A percentile compares a stretch with the other conserved stretches of the same genome.
These are phyloP conservation scores for Phaffia australis DNA, from an alignment of 768 basidiomycete genomes.

Conservation along the genomic window DNA sequence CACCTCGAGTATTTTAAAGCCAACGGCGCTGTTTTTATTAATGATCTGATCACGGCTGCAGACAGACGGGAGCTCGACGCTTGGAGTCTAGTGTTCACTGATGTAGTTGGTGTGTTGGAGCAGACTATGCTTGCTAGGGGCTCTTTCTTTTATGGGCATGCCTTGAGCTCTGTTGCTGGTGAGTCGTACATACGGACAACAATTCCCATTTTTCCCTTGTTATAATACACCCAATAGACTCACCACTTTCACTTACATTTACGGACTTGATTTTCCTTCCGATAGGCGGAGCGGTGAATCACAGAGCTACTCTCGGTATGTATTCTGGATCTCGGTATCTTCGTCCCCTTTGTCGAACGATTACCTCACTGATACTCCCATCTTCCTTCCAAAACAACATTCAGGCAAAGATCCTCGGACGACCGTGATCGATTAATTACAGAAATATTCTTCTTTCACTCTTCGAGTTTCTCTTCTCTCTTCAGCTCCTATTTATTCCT, in stretches of 20 bases:
- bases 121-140: slow-evolving; percentile 39
- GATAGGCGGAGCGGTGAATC: slow-evolving; percentile 22
- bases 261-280: neutral
- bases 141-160: slow-evolving; percentile 40
- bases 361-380: no score
- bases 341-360: no score
- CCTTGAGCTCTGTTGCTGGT: slow-evolving; percentile 1
- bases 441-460: no score
- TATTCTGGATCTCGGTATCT: no score
- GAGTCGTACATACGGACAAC: neutral
- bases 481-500: no score
- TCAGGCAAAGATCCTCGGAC: slow-evolving; percentile 21
- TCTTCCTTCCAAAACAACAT: no score
- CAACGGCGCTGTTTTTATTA: slow-evolving; percentile 41
- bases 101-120: slow-evolving; percentile 43
- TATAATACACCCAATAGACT: neutral
- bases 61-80: slow-evolving; percentile 39
- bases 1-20: slow-evolving; percentile 37
- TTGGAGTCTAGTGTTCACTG: slow-evolving; percentile 44
- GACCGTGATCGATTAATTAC: slow-evolving; percentile 19
- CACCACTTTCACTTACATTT: neutral
- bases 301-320: slow-evolving; percentile 14
- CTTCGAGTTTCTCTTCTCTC: no score
- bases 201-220: neutral
- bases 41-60: slow-evolving; percentile 43